Base-by-base conservation (phyloP, 2,329 filamentous ascomycete species). In the Colletotrichum limetticola region DNA sequence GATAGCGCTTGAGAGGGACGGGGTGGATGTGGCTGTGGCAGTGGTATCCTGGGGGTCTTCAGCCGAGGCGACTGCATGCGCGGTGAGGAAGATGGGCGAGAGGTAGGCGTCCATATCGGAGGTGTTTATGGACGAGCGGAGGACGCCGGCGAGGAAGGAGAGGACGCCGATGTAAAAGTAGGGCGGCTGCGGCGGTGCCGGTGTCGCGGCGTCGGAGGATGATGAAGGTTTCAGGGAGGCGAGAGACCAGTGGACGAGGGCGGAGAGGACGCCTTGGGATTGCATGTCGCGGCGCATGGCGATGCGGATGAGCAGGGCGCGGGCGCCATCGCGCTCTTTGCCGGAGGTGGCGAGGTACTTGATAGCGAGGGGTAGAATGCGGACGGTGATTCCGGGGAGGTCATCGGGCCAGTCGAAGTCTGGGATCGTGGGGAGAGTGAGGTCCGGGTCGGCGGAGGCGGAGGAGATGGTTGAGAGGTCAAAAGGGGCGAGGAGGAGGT, bases 271-370 rank as follows among this genome's bases (percentile, higher is more conserved):
- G 0, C 92, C 91, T 11, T 95, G 83, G 63, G 89, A 85, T 82
- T 96, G 94, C 94, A 98, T 98, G 80, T 99, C 97, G 59, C 90
- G 91, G 19, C 97, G 90, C 80, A 95, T 91, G n/a, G 92, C 90
- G 58, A 98, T 86, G 58, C 95, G 90, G 22, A 97, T 94, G 8
- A 99, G 86, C 28, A 98, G 86, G 2, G 90, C 87, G 72, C 93
- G 95, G n/a, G 97, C 95, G 11, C 95, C 95, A 82, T 97, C 94
- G 70, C 94, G 91, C 79, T 98, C 96, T 78, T 97, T 98, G 0
- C 95, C 95, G 0, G 96, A 89, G 1, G 90, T 91, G 6, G 89
- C 85, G 19, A 98, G 88, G 78, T 95, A 94, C 69, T 89, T 87
- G 66, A 95, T 84, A 7, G 92, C 94, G 30, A 97, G 82, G 0